Conservation (phyloP, 2,329 filamentous ascomycete species). For the Epichloe uncinata region DNA sequence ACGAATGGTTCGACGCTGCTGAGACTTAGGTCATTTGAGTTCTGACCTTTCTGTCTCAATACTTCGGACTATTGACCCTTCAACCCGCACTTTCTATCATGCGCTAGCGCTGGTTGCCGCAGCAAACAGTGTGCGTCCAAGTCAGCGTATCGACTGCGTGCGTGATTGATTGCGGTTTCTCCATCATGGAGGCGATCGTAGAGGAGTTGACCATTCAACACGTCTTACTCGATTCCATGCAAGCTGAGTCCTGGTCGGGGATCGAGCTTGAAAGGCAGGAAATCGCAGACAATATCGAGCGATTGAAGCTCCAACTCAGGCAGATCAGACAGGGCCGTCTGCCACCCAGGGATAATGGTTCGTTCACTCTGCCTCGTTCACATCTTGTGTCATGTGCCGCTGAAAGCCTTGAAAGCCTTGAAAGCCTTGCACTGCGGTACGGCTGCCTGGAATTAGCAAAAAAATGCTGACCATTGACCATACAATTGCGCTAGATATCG, state of each 20-base stretch:
- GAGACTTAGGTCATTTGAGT: neutral
- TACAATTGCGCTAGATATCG: neutral
- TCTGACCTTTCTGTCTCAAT: neutral
- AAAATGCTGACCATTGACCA: neutral
- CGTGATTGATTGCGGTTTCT: neutral
- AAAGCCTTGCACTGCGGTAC: neutral
- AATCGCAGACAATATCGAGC: constrained; percentile 7
- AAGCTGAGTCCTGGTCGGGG: constrained; percentile 12
- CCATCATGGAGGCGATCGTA: constrained; percentile 16
- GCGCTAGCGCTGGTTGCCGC: neutral
- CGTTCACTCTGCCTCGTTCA: neutral
- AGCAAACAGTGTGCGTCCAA: constrained; percentile 1
- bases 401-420: neutral
- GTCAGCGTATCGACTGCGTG: constrained; percentile 6
- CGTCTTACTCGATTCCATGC: constrained; percentile 30
- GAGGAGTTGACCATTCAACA: constrained; percentile 30
- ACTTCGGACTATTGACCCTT: no score
- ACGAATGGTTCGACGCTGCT: neutral
- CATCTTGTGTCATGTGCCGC: neutral
- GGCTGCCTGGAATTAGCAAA: neutral
- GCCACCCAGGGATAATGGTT: neutral
- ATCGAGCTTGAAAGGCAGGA: constrained; percentile 14
- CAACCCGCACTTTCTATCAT: neutral
- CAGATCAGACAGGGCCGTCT: constrained; percentile 3
- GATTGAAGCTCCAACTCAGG: constrained; percentile 19